These are phyloP conservation scores for Mucor saturninus DNA, from an alignment of 371 early-diverging fungal species.

Conservation along the genomic window DNA sequence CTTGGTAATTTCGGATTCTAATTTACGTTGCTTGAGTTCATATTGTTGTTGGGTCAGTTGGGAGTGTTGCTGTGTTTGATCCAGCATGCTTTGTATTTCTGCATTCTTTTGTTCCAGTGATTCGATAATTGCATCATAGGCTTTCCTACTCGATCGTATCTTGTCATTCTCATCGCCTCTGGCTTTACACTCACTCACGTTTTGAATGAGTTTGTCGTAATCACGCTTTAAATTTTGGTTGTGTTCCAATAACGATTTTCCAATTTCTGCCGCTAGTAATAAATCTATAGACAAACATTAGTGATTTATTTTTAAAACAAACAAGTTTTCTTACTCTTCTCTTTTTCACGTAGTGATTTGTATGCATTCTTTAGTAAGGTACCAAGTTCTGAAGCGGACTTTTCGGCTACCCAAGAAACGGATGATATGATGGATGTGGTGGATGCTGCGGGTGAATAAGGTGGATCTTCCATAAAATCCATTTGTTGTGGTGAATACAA, in stretches of 20 bases:
- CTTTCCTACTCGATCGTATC: slow-evolving; percentile 35
- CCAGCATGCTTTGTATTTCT: slow-evolving; percentile 41
- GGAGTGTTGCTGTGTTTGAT: slow-evolving; percentile 32
- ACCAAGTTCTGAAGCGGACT: slow-evolving; percentile 44
- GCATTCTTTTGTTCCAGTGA: slow-evolving; percentile 45
- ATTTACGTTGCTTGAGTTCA: slow-evolving; percentile 31
- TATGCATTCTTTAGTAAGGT: slow-evolving; percentile 45
- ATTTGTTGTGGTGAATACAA: slow-evolving; percentile 10
- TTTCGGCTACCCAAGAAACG: slow-evolving; percentile 50
- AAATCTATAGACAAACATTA: slow-evolving; percentile 40
- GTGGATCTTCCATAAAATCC: slow-evolving; percentile 23
- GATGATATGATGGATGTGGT: slow-evolving; percentile 39
- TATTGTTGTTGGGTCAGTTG: slow-evolving; percentile 22
- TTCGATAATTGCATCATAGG: slow-evolving; percentile 45
- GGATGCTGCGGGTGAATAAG: slow-evolving; percentile 34
- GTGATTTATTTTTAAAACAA: slow-evolving; percentile 2
- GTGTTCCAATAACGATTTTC: slow-evolving; percentile 60
- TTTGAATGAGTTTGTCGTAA: slow-evolving; percentile 51
- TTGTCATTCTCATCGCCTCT: slow-evolving; percentile 18
- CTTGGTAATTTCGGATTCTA: slow-evolving; percentile 43
- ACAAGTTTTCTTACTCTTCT: slow-evolving; percentile 32
- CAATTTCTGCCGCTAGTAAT: slow-evolving; percentile 60
- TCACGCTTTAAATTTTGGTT: slow-evolving; percentile 55
- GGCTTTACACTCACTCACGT: slow-evolving; percentile 25
- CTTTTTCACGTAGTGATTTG: slow-evolving; percentile 41